These are phyloP conservation scores for Verticillium isaacii DNA, from an alignment of 2,329 filamentous ascomycete species.

Conservation along the genomic window DNA sequence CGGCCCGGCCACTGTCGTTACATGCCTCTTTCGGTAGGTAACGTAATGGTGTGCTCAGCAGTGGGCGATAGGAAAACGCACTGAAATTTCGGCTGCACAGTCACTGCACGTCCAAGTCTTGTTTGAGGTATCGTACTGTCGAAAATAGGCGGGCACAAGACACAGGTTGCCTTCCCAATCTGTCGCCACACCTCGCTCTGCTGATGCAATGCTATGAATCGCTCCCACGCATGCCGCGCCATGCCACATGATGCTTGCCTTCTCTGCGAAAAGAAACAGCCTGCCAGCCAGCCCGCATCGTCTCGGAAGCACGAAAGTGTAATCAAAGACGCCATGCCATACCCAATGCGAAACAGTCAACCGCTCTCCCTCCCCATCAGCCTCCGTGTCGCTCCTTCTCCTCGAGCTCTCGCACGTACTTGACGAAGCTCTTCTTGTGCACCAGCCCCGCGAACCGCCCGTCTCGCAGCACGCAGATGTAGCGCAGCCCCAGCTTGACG, in stretches of 20 bases:
- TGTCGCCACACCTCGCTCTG: neutral
- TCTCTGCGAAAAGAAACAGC: neutral
- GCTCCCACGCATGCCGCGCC: neutral
- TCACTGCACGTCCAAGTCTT: neutral
- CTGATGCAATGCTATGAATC: neutral
- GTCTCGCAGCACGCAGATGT: slow-evolving; percentile 82
- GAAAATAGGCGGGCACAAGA: neutral
- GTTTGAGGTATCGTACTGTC: neutral
- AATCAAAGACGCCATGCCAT: neutral
- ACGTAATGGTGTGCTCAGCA: neutral
- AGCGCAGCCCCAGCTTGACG: slow-evolving; percentile 85
- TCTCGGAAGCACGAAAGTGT: neutral
- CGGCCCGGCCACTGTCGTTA: neutral
- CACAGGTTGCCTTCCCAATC: neutral
- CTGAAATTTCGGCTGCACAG: neutral
- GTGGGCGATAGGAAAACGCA: neutral
- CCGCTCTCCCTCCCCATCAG: neutral
- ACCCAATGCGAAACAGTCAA: neutral
- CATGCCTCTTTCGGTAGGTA: neutral
- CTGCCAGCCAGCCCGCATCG: neutral
- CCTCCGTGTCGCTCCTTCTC: neutral
- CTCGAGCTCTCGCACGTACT: slow-evolving; percentile 75
- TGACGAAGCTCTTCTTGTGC: slow-evolving; percentile 96
- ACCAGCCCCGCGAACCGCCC: slow-evolving; percentile 86
- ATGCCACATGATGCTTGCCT: neutral